Evolutionary conservation across 345 rosid species (phyloP), one percentile per base, ranked within the genome.

Genomic region (Citrus mangshanensis): DNA sequence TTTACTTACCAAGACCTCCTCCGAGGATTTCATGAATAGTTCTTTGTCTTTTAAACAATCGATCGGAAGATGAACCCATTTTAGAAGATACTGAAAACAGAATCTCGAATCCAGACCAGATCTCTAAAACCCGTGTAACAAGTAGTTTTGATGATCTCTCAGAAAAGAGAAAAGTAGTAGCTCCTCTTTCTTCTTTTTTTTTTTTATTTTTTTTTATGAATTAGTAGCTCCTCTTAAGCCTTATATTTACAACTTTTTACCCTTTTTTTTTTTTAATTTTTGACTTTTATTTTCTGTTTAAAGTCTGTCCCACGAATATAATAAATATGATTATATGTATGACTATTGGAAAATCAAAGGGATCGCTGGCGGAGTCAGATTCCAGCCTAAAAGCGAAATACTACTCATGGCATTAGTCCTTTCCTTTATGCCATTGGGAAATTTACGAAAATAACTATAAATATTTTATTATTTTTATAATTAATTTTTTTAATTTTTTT

Each of bases 11-110:
- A 79, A 88, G 83, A 77, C 94, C 92, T 56, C 95, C 94, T 68
- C 99, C 98, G 13, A 97, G 89, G 83, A 94, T 85, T 84, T 94
- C 90, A 84, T 93, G 95, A 76, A 94, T 68, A 74, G 85, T 91
- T 81, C 78, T 89, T 35, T 90, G 89, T 87, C 98, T 81, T 74
- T 85, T 85, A 77, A 93, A 92, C 88, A 93, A 75, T 61, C 86
- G 91, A 78, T 82, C 84, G 7, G 87, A 46, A 46, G 51, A 74
- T 24, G 93, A 84, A 77, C 85, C 93, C 98, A 94, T 97, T 83
- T 74, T 21, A 27, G 74, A 46, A 49, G 68, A 83, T 72, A 73
- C 68, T 24, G 66, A 74, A 73, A 74, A 63, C 21, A 60, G 37
- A 59, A 72, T 27, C 74, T 70, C 82, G 85, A 78, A 81, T 72